Evolutionary conservation across 495 filamentous ascomycete genomes (phyloP).

Genomic region (Penicillium lividum): DNA sequence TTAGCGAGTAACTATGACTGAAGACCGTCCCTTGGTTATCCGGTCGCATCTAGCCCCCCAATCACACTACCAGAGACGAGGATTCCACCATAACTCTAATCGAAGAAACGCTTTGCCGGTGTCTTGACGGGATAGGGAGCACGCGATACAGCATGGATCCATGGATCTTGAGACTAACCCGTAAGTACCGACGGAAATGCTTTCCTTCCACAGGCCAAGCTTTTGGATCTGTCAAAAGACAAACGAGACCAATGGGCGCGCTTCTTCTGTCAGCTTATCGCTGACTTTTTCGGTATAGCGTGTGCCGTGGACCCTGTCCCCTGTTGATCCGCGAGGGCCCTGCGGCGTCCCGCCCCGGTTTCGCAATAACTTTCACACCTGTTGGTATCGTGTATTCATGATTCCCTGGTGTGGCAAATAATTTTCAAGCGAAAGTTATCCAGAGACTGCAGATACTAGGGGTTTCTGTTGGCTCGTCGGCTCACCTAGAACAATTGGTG

Average conservation of each 20-base stretch:
- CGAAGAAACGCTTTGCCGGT: too few species aligned
- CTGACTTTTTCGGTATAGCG: constrained; percentile 2
- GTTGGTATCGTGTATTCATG: too few species aligned
- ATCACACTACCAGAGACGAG: constrained; percentile 11
- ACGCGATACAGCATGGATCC: neutral
- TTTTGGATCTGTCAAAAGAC: constrained; percentile 1
- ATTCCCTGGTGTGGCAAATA: neutral
- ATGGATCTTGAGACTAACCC: neutral
- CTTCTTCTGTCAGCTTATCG: neutral
- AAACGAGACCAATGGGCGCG: neutral
- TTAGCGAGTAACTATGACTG: neutral
- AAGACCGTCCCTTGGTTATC: neutral
- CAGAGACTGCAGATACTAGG: neutral
- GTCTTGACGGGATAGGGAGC: neutral
- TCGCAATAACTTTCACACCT: too few species aligned
- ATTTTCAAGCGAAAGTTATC: neutral
- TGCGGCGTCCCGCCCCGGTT: neutral
- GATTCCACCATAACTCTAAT: constrained; percentile 16
- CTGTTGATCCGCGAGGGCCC: constrained; percentile 1
- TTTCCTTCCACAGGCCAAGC: constrained; percentile 1
- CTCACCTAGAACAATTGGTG: neutral
- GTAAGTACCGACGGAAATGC: neutral
- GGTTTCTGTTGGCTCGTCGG: neutral
- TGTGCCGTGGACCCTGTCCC: neutral
- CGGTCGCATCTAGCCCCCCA: neutral